Evolutionary conservation across 106 monocot species (phyloP).

Genomic region (Dendrobium officinale): DNA sequence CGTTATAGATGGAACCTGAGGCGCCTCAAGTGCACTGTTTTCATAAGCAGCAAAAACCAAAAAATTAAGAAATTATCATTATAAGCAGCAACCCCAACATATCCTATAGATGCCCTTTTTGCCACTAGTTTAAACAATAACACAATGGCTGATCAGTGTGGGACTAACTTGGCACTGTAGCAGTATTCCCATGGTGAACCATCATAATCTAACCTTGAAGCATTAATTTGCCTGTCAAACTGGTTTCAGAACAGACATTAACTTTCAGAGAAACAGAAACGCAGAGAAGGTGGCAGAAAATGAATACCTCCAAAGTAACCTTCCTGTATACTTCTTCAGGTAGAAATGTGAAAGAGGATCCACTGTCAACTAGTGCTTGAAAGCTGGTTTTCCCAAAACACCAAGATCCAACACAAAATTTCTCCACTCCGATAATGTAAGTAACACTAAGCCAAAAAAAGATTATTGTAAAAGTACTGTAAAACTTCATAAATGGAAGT

Average conservation of each 20-base stretch:
- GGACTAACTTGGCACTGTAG: constrained; percentile 56
- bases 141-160: not conserved
- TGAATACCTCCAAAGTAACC: constrained; percentile 61
- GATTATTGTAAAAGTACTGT: not conserved
- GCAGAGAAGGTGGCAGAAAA: not conserved
- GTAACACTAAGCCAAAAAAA: constrained; percentile 35
- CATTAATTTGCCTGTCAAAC: constrained; percentile 83
- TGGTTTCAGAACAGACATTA: constrained; percentile 14
- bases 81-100: not conserved
- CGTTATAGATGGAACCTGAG: constrained; percentile 51
- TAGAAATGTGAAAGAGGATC: constrained; percentile 83
- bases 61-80: constrained; percentile 3
- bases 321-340: constrained; percentile 58
- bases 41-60: constrained; percentile 7
- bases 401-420: constrained; percentile 49
- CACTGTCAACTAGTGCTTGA: constrained; percentile 76
- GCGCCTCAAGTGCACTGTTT: constrained; percentile 61
- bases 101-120: not conserved
- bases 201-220: constrained; percentile 41
- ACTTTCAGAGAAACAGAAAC: not conserved
- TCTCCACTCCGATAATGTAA: constrained; percentile 73
- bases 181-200: constrained; percentile 72
- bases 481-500: not conserved
- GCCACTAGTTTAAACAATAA: not conserved
- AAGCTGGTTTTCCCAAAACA: constrained; percentile 48